Conservation (phyloP, 768 basidiomycete species). For the Xanthoconium stramineum region DNA sequence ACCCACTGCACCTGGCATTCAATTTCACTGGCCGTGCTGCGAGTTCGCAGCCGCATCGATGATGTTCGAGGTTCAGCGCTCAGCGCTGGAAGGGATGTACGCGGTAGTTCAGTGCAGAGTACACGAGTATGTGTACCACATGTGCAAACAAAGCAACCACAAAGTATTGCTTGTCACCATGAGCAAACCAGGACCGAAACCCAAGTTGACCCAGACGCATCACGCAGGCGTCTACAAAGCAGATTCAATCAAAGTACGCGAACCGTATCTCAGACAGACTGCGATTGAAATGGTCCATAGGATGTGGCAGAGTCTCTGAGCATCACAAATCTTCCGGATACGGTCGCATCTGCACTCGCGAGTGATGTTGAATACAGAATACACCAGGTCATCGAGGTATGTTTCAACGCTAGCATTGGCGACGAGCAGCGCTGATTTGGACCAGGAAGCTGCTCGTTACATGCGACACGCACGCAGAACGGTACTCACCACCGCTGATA, state of each 20-base stretch:
- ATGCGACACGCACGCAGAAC: conserved; percentile 93
- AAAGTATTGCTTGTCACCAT: conserved; percentile 10
- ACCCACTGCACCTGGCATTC: too few relatives aligned
- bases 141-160: too few relatives aligned
- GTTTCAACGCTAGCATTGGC: conserved; percentile 6
- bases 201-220: conserved; percentile 42
- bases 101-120: too few relatives aligned
- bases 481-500: conserved; percentile 85
- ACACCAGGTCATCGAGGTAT: conserved; percentile 90
- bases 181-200: conserved; percentile 46
- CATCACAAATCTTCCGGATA: conserved; percentile 69
- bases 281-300: conserved; percentile 38
- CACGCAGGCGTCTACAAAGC: conserved; percentile 63
- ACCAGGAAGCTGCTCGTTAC: conserved; percentile 87
- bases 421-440: neutral
- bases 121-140: too few relatives aligned
- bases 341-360: conserved; percentile 80
- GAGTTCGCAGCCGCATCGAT: too few relatives aligned
- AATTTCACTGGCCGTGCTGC: too few relatives aligned
- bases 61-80: too few relatives aligned
- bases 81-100: too few relatives aligned
- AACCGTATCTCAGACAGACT: conserved; percentile 9
- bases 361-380: conserved; percentile 97
- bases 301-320: conserved; percentile 89
- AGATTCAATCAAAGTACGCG: conserved; percentile 57